phyloP scores from a whole-genome alignment of 352 stramenopile genomes.

The Globisporangium splendens region DNA sequence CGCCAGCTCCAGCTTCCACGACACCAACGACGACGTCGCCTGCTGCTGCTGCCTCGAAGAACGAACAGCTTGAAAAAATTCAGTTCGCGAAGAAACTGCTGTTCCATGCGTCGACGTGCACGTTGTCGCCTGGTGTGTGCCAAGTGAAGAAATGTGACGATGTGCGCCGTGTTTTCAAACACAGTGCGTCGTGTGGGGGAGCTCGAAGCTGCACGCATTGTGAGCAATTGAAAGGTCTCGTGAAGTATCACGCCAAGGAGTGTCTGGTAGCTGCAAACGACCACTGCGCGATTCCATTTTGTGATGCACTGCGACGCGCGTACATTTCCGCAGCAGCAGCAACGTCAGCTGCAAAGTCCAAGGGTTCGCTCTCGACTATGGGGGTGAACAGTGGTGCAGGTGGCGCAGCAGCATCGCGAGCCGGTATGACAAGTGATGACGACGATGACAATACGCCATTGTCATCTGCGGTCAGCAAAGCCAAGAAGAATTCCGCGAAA shows the following conservation, averaged over 20 bases:
- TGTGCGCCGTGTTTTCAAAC: constrained; percentile 82
- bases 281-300: constrained; percentile 83
- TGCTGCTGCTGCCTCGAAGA: constrained; percentile 26
- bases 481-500: constrained; percentile 52
- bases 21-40: constrained; percentile 14
- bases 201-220: constrained; percentile 72
- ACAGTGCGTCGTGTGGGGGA: constrained; percentile 72
- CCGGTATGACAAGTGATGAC: constrained; percentile 32
- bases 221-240: constrained; percentile 76
- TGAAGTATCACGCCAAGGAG: constrained; percentile 84
- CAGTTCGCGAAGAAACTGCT: constrained; percentile 81
- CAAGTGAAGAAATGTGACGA: constrained; percentile 87
- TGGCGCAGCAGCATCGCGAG: constrained; percentile 6
- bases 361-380: constrained; percentile 21
- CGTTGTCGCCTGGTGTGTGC: constrained; percentile 50
- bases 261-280: constrained; percentile 55
- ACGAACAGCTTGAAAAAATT: constrained; percentile 79
- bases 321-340: constrained; percentile 50
- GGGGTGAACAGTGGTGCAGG: constrained; percentile 7
- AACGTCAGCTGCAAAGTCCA: constrained; percentile 24
- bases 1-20: not conserved
- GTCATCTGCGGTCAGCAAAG: constrained; percentile 61
- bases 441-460: constrained; percentile 76
- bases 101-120: constrained; percentile 71
- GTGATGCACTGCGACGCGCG: constrained; percentile 59